These are phyloP conservation scores for Nannochloropsis gaditana DNA, from an alignment of 108 stramenopile genomes.

Conservation along the genomic window DNA sequence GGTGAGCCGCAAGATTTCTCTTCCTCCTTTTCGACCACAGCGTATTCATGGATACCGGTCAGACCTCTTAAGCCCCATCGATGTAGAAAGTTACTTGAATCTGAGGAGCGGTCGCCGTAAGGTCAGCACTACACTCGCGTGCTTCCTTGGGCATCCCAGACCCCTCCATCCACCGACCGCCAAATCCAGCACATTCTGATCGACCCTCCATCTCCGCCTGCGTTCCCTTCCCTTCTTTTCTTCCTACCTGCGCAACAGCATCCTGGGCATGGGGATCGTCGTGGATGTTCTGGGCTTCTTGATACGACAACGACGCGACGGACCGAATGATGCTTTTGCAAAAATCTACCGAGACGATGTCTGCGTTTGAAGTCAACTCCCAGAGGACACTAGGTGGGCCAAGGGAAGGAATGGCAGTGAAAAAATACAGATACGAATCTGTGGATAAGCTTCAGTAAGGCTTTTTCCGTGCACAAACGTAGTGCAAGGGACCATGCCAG, in stretches of 20 bases:
- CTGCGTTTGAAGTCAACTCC: neutral
- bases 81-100: too few species aligned
- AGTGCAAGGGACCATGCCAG: too few species aligned
- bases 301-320: conserved; percentile 87
- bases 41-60: too few species aligned
- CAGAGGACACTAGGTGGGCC: neutral
- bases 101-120: neutral
- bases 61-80: too few species aligned
- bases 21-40: too few species aligned
- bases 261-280: conserved; percentile 69
- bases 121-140: neutral
- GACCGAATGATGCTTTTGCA: conserved; percentile 88
- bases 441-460: too few species aligned
- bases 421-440: too few species aligned
- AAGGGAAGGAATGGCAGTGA: neutral
- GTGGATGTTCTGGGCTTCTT: conserved; percentile 86
- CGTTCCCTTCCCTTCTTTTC: neutral
- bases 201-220: neutral
- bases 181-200: neutral
- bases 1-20: too few species aligned
- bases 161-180: too few species aligned
- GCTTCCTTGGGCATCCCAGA: too few species aligned
- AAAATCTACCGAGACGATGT: conserved; percentile 68
- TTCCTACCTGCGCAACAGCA: neutral
- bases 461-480: too few species aligned